phyloP scores from a whole-genome alignment of 352 stramenopile species.

The Pythium diclinum region DNA sequence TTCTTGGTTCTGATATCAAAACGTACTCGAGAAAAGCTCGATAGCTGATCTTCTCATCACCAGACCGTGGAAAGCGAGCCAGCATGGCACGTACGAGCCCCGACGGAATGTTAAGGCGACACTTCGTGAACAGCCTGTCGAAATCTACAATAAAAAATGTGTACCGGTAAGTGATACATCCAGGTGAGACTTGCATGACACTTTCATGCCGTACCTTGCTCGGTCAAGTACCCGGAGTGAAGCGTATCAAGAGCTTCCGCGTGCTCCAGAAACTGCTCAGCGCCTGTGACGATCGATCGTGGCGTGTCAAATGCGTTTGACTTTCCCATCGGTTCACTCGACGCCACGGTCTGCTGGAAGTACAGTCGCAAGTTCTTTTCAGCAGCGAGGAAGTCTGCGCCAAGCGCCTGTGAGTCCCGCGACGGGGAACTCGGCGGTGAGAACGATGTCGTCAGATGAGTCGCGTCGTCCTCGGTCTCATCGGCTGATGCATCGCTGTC shows the following conservation, averaged over 20 bases:
- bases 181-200: background rate
- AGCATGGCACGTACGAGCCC: conserved; percentile 42
- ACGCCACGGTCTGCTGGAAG: conserved; percentile 27
- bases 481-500: conserved; percentile 53
- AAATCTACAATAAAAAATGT: conserved; percentile 41
- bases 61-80: conserved; percentile 41
- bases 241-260: conserved; percentile 36
- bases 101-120: conserved; percentile 28
- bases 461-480: conserved; percentile 27
- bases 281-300: conserved; percentile 42
- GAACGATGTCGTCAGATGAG: background rate
- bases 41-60: conserved; percentile 38
- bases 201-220: conserved; percentile 34
- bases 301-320: conserved; percentile 27
- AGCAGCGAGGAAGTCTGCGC: conserved; percentile 34
- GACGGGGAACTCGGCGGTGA: background rate
- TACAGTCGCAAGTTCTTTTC: conserved; percentile 47
- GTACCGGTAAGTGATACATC: too few relatives aligned
- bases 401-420: conserved; percentile 3
- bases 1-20: background rate
- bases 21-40: conserved; percentile 48
- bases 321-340: background rate
- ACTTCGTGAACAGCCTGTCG: conserved; percentile 31
- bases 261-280: conserved; percentile 51
- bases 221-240: conserved; percentile 35